Evolutionary conservation across 1,284 basidiomycete genomes (phyloP), one percentile per base, ranked within the genome.

Genomic region (Anthracocystis panici-leucophaei): DNA sequence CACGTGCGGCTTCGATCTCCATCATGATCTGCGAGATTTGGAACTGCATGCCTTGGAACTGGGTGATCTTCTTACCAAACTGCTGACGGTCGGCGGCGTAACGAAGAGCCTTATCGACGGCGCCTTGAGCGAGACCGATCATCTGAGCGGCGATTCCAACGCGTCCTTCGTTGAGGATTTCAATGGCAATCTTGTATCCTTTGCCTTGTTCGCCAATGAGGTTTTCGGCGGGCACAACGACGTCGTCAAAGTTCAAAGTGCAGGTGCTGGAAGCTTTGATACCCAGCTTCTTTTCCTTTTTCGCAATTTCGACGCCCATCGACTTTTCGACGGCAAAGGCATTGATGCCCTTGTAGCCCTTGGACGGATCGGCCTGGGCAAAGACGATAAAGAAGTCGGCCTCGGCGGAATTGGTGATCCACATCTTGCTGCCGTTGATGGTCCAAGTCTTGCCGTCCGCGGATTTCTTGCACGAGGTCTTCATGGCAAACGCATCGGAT

Each of bases 301-400:
- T 99, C 50, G 95, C 95, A 73, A 99, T 95, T 86, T 97, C 89
- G 75, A 99, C 89, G 18, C 97, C 97, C 93, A 96, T 95, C 74
- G 95, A 93, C 86, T 94, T 97, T 59, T 94, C 95, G 27, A 95
- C 93, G 62, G 95, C 89, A 87, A 99, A 99, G 85, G 95, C 97
- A 21, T 95, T 96, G 86, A 99, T 99, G 40, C 96, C 96, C 87
- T 97, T 99, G 90, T 99, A 99, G 1, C 97, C 96, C 86, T 95
- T 95, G 78, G 90, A 92, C 0, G 94, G 92, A 86, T 98, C 95
- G 46, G 93, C 92, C 80, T 94, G 98, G 63, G 97, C 97, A 78
- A 99, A 99, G 54, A 99, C 88, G 51, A 90, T 86, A 86, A 90
- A 90, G 71, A 98, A 90, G 61, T 95, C 95, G 6, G 97, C 97